Percentiles rank a stretch among this genome's conserved stretches.
Conservation (phyloP, 179 eudicot species). For the Amaranthus tricolor region DNA sequence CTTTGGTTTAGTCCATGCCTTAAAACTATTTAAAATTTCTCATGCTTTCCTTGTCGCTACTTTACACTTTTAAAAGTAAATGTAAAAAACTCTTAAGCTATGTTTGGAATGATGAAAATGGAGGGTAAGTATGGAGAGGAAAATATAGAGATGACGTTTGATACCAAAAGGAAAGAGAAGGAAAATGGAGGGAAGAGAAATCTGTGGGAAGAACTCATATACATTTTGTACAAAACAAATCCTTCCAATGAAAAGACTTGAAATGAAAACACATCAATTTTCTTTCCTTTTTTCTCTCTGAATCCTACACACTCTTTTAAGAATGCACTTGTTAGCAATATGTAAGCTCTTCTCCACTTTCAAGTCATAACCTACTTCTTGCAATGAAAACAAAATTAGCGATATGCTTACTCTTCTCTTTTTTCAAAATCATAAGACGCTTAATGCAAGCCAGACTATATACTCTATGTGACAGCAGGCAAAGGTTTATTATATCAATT, state of each 20-base stretch:
- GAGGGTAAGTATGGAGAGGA: too few relatives aligned
- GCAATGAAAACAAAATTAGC: background rate
- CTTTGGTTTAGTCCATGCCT: too few relatives aligned
- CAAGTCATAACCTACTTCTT: background rate
- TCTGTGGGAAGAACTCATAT: background rate
- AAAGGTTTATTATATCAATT: background rate
- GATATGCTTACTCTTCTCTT: background rate
- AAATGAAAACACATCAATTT: background rate
- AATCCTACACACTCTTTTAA: background rate
- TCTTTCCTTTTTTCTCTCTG: background rate
- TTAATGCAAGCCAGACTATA: background rate
- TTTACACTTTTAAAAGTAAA: too few relatives aligned
- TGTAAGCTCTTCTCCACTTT: background rate
- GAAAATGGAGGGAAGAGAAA: too few relatives aligned
- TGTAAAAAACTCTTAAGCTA: too few relatives aligned
- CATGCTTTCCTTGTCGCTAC: too few relatives aligned
- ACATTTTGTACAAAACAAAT: background rate
- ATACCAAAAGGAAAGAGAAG: too few relatives aligned
- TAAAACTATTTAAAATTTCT: too few relatives aligned
- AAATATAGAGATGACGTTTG: too few relatives aligned
- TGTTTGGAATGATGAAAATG: too few relatives aligned
- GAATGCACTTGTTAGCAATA: background rate
- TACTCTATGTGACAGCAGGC: background rate
- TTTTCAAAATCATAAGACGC: background rate
- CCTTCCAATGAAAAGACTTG: background rate